Base-by-base conservation (phyloP, 495 filamentous ascomycete genomes). In the Stereocaulon alpinum region DNA sequence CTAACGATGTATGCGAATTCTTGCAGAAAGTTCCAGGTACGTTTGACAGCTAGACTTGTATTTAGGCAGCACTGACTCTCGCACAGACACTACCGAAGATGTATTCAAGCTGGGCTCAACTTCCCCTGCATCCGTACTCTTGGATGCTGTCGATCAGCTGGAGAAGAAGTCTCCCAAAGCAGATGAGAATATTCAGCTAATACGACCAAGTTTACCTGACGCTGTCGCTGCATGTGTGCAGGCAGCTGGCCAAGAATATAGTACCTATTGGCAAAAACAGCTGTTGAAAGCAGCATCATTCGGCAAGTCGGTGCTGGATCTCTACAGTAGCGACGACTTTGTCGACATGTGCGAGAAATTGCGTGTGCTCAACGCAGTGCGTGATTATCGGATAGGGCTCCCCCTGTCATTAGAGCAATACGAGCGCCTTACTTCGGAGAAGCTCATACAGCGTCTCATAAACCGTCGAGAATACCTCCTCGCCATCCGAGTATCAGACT, bases 321-420 rank as follows among this genome's bases (percentile, higher is more conserved):
- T 97, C 32, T 98, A 97, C 72, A 94, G 88, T 71, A 94, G 88
- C 67, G 93, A 98, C 63, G 92, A 97, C 58, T 98, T 97, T 70
- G 94, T 98, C 30, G 91, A 96, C 59, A 96, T 96, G 89, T 95
- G 89, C 63, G 93, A 98, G 71, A 91, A 86, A 12, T 73, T 97
- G 18, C 85, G 93, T 50, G 90, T 98, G 4, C 78, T 98, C 34
- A 96, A 95, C 66, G 92, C 94, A 17, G 84, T 90, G 4, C 80
- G 93, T 49, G 95, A 87, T 68, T 96, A 89, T 65, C 85, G 93
- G 66, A 85, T 98, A 56, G 93, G 94, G 14, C 64, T 98, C 17
- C 89, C 93, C 0, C 65, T 97, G n/a, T 93, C 89, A 12, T 93
- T 93, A 67, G 90, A 96, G 30, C 91, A 97, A 72, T 89, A 84